Conservation (phyloP, 2,329 filamentous ascomycete genomes). For the Biscogniauxia sp. region DNA sequence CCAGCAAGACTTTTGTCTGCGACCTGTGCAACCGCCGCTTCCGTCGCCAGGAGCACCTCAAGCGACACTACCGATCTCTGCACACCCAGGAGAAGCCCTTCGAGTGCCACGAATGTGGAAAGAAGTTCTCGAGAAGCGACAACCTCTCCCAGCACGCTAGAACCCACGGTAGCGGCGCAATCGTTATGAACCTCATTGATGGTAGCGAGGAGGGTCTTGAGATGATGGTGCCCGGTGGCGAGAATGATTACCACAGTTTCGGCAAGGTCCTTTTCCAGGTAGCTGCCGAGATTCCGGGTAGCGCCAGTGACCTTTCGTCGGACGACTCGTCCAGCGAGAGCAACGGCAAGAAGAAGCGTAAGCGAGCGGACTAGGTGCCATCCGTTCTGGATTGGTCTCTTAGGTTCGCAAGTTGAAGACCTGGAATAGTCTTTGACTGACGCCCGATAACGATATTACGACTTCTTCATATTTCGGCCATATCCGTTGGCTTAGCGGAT, state of each 20-base stretch:
- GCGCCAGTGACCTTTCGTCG: conserved; percentile 55
- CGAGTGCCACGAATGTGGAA: conserved; percentile 94
- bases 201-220: conserved; percentile 54
- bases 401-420: conserved; percentile 30
- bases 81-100: conserved; percentile 99
- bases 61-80: conserved; percentile 96
- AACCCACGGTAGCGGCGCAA: conserved; percentile 85
- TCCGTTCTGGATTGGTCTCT: conserved; percentile 12
- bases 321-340: conserved; percentile 47
- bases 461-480: conserved; percentile 35
- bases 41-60: conserved; percentile 96
- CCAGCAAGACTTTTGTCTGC: conserved; percentile 97
- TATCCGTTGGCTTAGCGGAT: conserved; percentile 31
- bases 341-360: conserved; percentile 72
- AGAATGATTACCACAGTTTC: conserved; percentile 64
- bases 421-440: conserved; percentile 30
- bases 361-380: conserved; percentile 60
- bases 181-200: conserved; percentile 86
- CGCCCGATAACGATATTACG: conserved; percentile 41
- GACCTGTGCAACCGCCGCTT: conserved; percentile 95
- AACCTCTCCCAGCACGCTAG: conserved; percentile 95
- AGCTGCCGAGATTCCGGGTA: conserved; percentile 69
- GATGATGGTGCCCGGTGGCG: conserved; percentile 41
- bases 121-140: conserved; percentile 98
- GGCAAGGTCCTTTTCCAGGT: conserved; percentile 82